phyloP scores from a whole-genome alignment of 2,329 filamentous ascomycete genomes.

The Fusarium verticillioides region DNA sequence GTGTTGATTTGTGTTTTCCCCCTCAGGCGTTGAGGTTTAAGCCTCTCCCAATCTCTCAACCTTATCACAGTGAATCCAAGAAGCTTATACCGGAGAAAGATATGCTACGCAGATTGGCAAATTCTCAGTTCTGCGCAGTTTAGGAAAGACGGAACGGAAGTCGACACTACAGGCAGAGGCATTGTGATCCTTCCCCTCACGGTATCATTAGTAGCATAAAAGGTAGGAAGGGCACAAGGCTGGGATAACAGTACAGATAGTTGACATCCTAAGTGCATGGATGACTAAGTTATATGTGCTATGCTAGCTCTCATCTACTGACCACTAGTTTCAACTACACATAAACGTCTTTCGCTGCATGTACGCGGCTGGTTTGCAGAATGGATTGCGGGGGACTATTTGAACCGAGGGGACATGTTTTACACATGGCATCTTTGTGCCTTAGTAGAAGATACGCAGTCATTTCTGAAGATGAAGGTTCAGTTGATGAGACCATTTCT shows the following conservation, averaged over 20 bases:
- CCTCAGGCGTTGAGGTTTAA: no score
- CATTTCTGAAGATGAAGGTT: not conserved
- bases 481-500: not conserved
- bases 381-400: not conserved
- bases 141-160: no score
- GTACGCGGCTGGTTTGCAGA: rapidly evolving
- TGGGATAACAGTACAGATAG: rapidly evolving
- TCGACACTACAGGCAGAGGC: no score
- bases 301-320: not conserved
- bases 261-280: not conserved
- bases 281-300: no score
- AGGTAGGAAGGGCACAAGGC: not conserved
- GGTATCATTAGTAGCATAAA: no score
- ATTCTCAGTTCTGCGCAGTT: no score
- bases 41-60: no score
- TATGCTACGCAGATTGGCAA: no score
- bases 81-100: no score
- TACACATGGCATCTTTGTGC: not conserved
- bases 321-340: not conserved
- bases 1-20: no score
- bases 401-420: not conserved
- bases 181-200: not conserved
- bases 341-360: not conserved
- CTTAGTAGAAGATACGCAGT: no score
- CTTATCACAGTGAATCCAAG: no score